Conservation (phyloP, 108 stramenopile species). For the Seminavis robusta region DNA sequence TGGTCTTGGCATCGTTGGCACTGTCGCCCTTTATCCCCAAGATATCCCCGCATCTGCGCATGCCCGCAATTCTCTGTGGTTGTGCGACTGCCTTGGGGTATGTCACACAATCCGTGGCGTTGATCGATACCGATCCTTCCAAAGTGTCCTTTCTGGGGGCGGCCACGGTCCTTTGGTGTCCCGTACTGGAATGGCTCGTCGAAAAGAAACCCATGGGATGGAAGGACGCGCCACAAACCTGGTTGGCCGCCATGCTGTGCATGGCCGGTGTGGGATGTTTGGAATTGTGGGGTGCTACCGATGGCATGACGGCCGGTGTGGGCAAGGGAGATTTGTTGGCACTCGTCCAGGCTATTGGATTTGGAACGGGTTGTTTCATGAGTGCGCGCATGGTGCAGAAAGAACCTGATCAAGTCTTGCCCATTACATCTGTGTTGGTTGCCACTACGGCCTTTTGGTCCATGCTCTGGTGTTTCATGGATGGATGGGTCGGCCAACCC, state of each 20-base stretch:
- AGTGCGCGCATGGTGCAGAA: slow-evolving; percentile 60
- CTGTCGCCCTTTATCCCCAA: slow-evolving; percentile 58
- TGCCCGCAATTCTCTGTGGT: slow-evolving; percentile 39
- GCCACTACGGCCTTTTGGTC: slow-evolving; percentile 45
- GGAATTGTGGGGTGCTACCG: slow-evolving; percentile 33
- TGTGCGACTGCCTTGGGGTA: slow-evolving; percentile 55
- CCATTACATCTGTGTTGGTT: slow-evolving; percentile 55
- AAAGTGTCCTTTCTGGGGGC: slow-evolving; percentile 62
- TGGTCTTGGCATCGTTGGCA: slow-evolving; percentile 53
- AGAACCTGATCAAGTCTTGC: slow-evolving; percentile 46
- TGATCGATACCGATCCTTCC: slow-evolving; percentile 51
- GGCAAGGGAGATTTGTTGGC: slow-evolving; percentile 49
- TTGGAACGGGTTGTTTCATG: slow-evolving; percentile 50
- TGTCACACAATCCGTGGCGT: slow-evolving; percentile 50
- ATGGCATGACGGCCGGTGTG: slow-evolving; percentile 14
- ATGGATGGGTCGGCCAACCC: slow-evolving; percentile 37
- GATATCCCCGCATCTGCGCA: slow-evolving; percentile 25
- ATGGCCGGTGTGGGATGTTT: slow-evolving; percentile 59
- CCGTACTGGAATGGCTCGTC: slow-evolving; percentile 36
- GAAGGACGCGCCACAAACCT: slow-evolving; percentile 50
- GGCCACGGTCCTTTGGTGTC: slow-evolving; percentile 56
- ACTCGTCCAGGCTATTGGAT: slow-evolving; percentile 60
- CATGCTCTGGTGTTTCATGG: slow-evolving; percentile 44
- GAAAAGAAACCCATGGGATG: slow-evolving; percentile 48
- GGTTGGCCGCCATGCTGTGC: slow-evolving; percentile 55